Evolutionary conservation across 495 filamentous ascomycete species (phyloP).

Genomic region (Arthonia radiata): DNA sequence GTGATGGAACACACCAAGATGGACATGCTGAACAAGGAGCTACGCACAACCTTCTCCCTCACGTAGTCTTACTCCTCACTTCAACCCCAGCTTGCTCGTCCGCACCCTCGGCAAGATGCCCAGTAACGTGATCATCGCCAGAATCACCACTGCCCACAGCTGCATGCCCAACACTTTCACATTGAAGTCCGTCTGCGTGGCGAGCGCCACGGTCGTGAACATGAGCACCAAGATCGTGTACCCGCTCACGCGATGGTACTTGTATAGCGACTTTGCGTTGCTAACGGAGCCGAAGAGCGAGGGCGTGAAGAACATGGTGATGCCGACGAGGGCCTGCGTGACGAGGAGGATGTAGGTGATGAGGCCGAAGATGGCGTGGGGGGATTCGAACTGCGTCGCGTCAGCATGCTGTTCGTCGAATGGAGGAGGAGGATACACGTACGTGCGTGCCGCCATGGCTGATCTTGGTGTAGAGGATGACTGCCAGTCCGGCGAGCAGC

Average conservation of each 20-base stretch:
- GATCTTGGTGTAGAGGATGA: slow-evolving; percentile 70
- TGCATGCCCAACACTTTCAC: slow-evolving; percentile 34
- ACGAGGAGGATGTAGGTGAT: slow-evolving; percentile 46
- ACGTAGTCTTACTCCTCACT: too few species aligned
- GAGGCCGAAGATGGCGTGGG: slow-evolving; percentile 58
- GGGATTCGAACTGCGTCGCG: slow-evolving; percentile 55
- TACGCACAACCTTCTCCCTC: too few species aligned
- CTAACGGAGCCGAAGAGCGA: slow-evolving; percentile 48
- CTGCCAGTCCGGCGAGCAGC: slow-evolving; percentile 39
- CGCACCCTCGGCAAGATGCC: slow-evolving; percentile 59
- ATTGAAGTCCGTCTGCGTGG: slow-evolving; percentile 50
- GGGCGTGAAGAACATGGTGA: slow-evolving; percentile 54
- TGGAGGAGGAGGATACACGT: too few species aligned
- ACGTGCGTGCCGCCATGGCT: slow-evolving; percentile 30
- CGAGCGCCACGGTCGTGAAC: slow-evolving; percentile 47
- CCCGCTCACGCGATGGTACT: slow-evolving; percentile 63
- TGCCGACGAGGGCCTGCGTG: slow-evolving; percentile 50
- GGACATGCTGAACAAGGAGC: too few species aligned
- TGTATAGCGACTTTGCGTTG: slow-evolving; percentile 60
- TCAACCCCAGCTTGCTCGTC: slow-evolving; percentile 56
- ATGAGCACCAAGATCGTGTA: slow-evolving; percentile 47
- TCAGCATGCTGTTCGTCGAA: too few species aligned
- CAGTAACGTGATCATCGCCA: slow-evolving; percentile 30
- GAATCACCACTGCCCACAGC: slow-evolving; percentile 42
- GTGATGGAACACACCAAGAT: too few species aligned